These are phyloP conservation scores for Theileria luwenshuni DNA, from an alignment of 169 alveolate species.

Conservation along the genomic window DNA sequence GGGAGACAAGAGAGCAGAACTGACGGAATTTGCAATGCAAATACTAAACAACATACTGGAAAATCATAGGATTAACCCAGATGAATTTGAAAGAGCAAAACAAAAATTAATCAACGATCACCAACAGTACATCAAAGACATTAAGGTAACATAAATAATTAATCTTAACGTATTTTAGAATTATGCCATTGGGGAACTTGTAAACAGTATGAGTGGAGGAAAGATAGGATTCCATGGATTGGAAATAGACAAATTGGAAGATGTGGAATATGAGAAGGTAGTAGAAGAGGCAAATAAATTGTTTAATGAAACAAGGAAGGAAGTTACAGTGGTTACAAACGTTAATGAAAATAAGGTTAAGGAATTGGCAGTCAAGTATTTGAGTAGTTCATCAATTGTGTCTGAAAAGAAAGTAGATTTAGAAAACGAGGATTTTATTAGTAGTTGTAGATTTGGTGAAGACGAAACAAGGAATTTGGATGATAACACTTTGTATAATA, in stretches of 20 bases:
- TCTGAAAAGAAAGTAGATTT: neutral
- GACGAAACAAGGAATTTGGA: too few relatives aligned
- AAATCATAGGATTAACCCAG: conserved; percentile 69
- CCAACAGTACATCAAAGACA: conserved; percentile 70
- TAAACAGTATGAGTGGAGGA: conserved; percentile 71
- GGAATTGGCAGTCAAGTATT: neutral
- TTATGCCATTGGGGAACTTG: conserved; percentile 69
- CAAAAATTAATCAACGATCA: conserved; percentile 88
- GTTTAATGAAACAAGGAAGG: conserved; percentile 31
- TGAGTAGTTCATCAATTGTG: conserved; percentile 18
- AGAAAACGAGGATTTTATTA: too few relatives aligned
- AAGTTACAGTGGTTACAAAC: conserved; percentile 40
- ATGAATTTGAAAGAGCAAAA: conserved; percentile 77
- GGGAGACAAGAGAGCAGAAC: conserved; percentile 32
- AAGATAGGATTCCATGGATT: conserved; percentile 66
- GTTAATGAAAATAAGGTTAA: neutral
- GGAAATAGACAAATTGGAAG: conserved; percentile 37
- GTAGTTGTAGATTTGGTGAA: too few relatives aligned
- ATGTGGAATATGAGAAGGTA: conserved; percentile 52
- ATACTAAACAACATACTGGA: conserved; percentile 27
- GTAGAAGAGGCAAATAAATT: conserved; percentile 30
- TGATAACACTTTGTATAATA: too few relatives aligned
- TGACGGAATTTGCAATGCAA: conserved; percentile 51
- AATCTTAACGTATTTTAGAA: conserved; percentile 37
- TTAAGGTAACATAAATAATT: conserved; percentile 8